Percentiles rank a stretch among this genome's conserved stretches.
Conservation (phyloP, 1,139 yeast genomes). For the Candida neerlandica region DNA sequence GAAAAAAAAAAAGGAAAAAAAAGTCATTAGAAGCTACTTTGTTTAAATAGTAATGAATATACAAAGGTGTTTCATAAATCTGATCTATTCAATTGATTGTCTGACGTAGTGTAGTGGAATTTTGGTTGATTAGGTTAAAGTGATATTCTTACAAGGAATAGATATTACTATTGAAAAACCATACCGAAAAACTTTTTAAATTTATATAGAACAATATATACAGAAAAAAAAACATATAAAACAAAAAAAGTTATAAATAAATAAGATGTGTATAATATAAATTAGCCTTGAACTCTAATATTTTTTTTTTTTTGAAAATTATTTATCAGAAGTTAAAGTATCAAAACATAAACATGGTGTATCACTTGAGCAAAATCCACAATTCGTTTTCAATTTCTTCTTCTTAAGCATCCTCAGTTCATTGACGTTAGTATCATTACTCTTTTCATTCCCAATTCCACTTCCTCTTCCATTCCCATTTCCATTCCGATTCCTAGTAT, state of each 20-base stretch:
- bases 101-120: too few relatives aligned
- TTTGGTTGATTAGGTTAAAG: too few relatives aligned
- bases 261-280: neutral
- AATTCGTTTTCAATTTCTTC: constrained; percentile 24
- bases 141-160: too few relatives aligned
- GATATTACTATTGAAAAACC: neutral
- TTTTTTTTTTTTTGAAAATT: constrained; percentile 4
- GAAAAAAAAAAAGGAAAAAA: too few relatives aligned
- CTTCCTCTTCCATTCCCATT: neutral
- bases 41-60: too few relatives aligned
- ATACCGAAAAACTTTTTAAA: neutral
- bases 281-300: constrained; percentile 12
- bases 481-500: neutral
- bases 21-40: too few relatives aligned
- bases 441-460: constrained; percentile 1
- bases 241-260: constrained; percentile 1
- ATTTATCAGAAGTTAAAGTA: constrained; percentile 20
- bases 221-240: constrained; percentile 13
- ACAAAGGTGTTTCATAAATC: too few relatives aligned
- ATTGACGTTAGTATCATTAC: constrained; percentile 5
- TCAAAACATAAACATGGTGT: constrained; percentile 47
- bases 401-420: constrained; percentile 11
- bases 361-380: constrained; percentile 48
- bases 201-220: constrained; percentile 11
- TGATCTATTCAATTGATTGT: too few relatives aligned